Conservation (phyloP, 2,329 filamentous ascomycete genomes). For the Truncatella angustata region DNA sequence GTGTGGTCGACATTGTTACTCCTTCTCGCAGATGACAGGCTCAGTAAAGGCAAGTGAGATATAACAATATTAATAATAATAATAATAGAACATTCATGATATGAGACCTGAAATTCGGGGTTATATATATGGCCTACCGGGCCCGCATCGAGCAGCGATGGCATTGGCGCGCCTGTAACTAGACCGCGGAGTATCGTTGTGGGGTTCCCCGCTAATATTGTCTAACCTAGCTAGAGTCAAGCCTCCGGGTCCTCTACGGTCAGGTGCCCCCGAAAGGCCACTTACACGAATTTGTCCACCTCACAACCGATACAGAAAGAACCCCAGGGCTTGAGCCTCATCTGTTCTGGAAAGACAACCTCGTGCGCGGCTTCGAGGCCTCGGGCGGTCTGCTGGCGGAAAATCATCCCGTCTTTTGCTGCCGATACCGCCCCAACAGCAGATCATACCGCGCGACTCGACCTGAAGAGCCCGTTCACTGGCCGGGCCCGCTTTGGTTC, state of each 20-base stretch:
- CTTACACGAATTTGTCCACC: neutral
- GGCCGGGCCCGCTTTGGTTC: too few species aligned
- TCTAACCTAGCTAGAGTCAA: too few species aligned
- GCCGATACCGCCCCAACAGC: too few species aligned
- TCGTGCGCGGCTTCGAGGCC: too few species aligned
- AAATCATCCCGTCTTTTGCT: too few species aligned
- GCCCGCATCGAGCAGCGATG: neutral
- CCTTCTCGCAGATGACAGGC: neutral
- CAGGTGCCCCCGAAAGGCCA: neutral
- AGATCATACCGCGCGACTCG: too few species aligned
- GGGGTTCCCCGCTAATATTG: neutral
- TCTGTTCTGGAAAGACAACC: too few species aligned
- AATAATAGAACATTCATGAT: neutral
- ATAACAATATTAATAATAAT: neutral
- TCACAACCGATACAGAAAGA: neutral
- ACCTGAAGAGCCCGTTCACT: too few species aligned
- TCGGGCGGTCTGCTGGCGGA: too few species aligned
- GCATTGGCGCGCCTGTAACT: constrained; percentile 6
- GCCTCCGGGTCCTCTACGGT: neutral
- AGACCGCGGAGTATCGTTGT: neutral
- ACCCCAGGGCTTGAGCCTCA: neutral
- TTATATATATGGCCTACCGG: neutral
- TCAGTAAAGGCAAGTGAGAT: too few species aligned
- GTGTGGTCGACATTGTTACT: constrained; percentile 60
- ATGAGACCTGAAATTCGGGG: neutral